Base-by-base conservation (phyloP, 441 rosid genomes). In the Hura crepitans region DNA sequence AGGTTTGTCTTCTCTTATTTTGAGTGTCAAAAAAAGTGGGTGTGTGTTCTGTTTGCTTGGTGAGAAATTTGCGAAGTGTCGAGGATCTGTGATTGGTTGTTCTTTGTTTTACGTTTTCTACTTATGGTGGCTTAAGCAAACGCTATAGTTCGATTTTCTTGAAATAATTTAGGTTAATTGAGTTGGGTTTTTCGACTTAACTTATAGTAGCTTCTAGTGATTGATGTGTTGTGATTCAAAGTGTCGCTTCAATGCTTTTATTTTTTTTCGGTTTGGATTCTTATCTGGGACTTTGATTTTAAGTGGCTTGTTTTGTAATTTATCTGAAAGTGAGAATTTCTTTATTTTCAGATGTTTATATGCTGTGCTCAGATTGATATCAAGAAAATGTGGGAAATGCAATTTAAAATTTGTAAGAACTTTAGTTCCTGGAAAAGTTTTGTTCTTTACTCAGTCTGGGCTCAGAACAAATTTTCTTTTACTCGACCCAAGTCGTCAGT, bases 1-100 rank as follows among this genome's bases (percentile, higher is more conserved):
- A 81, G 97, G 99, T 92, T 70, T 18, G 83, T 73, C 27, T 49
- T 67, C 5, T 22, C 17, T 11, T 12, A 18, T 43, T 43, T 47
- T 14, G 18, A 17, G 17, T 33, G 55, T 64, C 11, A 1, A 17
- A 20, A 39, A 66, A 43, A 10, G 58, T 67, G 69, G 47, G 25
- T 25, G 46, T 27, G 51, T 50, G 37, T 14, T 31, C 60, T 69
- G 71, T 77, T 83, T 61, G 69, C 77, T 62, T 58, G 10, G 35
- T 27, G 28, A 53, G 61, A 58, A 42, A 62, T 63, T 45, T 62
- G n/a, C 15, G 46, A n/a, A n/a, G n/a, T n/a, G n/a, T n/a, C n/a
- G 50, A 15, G 50, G 37, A 50, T 17, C 60, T 47, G 60, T 35
- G 47, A 37, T 27, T 60, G 49, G 15, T 33, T 22, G 20, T 8